Conservation (phyloP, 73 alveolate species). For the Durusdinium trenchii region DNA sequence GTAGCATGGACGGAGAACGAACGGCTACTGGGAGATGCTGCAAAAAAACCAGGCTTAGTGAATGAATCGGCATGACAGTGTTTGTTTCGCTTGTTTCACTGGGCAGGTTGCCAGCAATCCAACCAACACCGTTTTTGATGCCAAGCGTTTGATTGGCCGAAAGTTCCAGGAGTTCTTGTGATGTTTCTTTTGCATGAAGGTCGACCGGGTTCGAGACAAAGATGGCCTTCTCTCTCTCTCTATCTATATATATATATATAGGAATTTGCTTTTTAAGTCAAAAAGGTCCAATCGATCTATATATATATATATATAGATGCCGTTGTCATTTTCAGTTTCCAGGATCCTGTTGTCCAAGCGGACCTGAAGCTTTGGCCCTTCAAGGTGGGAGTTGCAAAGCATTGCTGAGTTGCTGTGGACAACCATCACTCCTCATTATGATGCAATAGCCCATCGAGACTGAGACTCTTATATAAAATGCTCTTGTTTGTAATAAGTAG, state of each 20-base stretch:
- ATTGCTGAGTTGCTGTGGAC: no score
- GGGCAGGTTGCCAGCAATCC: conserved; percentile 97
- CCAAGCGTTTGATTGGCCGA: conserved; percentile 98
- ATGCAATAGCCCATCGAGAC: no score
- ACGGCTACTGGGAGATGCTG: conserved; percentile 99
- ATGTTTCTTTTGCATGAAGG: no score
- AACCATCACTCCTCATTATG: no score
- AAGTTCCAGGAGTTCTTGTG: conserved; percentile 97
- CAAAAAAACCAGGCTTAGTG: conserved; percentile 97
- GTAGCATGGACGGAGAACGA: conserved; percentile 99
- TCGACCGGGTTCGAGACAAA: no score
- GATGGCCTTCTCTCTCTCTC: not conserved
- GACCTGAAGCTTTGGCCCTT: conserved; percentile 98
- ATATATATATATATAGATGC: no score
- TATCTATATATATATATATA: not conserved
- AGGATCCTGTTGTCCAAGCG: conserved; percentile 96
- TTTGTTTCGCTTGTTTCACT: not conserved
- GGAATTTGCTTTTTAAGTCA: not conserved
- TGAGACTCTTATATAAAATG: no score
- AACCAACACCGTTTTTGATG: conserved; percentile 97
- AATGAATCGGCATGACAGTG: not conserved
- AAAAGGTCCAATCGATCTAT: not conserved
- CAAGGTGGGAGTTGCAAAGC: conserved; percentile 95
- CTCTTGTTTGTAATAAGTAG: no score
- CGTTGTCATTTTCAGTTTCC: not conserved